phyloP scores from a whole-genome alignment of 257 asterid genomes.

The Buddleja alternifolia region DNA sequence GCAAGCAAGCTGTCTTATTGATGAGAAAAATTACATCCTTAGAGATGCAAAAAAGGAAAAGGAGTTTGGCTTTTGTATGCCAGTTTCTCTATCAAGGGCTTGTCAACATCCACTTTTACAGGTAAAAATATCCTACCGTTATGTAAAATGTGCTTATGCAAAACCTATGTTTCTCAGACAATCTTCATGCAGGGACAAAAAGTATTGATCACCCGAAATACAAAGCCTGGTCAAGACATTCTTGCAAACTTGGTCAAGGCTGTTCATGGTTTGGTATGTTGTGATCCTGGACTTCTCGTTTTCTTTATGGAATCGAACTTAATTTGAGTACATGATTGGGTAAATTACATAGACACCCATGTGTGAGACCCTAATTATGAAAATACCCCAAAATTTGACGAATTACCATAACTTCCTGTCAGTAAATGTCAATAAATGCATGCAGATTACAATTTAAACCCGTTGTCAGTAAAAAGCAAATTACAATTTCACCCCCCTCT shows the following conservation, averaged over 20 bases:
- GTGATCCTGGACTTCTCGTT: neutral
- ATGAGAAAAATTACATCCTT: constrained; percentile 36
- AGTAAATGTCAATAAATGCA: too few species aligned
- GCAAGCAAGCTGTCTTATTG: constrained; percentile 69
- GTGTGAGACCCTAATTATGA: too few species aligned
- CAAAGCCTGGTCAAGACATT: constrained; percentile 90
- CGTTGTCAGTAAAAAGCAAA: too few species aligned
- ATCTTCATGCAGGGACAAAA: constrained; percentile 71
- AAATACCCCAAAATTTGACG: too few species aligned
- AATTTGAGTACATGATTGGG: neutral
- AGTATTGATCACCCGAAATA: constrained; percentile 83
- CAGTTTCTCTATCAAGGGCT: constrained; percentile 78
- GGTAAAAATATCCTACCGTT: constrained; percentile 47
- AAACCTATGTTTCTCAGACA: constrained; percentile 33
- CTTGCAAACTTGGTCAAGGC: constrained; percentile 77
- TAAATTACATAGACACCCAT: neutral
- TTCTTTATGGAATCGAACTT: constrained; percentile 17
- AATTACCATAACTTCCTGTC: too few species aligned
- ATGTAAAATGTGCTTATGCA: constrained; percentile 12
- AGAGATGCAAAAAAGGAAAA: constrained; percentile 88
- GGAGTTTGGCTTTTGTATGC: constrained; percentile 85
- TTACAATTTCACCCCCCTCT: too few species aligned
- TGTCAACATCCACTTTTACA: constrained; percentile 76
- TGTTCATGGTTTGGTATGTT: constrained; percentile 85
- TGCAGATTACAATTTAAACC: too few species aligned